Conservation (phyloP, 2,329 filamentous ascomycete genomes). For the Metarhizium guizhouense region DNA sequence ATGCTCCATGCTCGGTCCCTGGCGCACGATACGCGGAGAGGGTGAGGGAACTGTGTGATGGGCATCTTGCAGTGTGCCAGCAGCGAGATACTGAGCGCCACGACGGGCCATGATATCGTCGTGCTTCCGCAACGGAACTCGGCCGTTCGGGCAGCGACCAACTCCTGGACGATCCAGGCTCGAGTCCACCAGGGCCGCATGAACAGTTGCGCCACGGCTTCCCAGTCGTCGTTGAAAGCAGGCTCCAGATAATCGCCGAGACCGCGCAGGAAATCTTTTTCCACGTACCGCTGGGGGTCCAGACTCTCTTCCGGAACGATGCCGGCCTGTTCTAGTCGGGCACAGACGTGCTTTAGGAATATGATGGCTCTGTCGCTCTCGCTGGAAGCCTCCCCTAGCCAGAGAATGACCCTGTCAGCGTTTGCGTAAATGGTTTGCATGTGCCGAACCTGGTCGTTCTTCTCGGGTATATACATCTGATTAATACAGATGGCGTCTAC, state of each 20-base stretch:
- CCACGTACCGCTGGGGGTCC: not conserved
- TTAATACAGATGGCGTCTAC: not conserved
- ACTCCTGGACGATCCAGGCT: not conserved
- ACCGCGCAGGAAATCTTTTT: not conserved
- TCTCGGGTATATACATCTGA: not conserved
- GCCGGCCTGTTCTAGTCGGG: too few species aligned
- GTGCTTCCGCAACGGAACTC: not conserved
- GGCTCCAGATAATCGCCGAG: not conserved
- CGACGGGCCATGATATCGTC: not conserved
- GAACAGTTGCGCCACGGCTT: not conserved
- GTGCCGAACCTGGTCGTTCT: not conserved
- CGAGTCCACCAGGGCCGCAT: not conserved
- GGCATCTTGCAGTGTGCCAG: too few species aligned
- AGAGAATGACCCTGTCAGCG: not conserved
- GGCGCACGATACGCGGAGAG: not conserved
- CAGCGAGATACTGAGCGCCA: not conserved
- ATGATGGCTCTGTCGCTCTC: not conserved
- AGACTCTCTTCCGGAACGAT: not conserved
- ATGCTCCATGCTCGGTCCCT: not conserved
- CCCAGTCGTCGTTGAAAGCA: not conserved
- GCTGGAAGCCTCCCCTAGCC: not conserved
- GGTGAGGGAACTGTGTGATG: not conserved
- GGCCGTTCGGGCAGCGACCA: not conserved
- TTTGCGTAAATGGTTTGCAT: not conserved
- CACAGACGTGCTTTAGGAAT: not conserved